Evolutionary conservation across 2,329 filamentous ascomycete genomes (phyloP).

Genomic region (Claviceps sp.): DNA sequence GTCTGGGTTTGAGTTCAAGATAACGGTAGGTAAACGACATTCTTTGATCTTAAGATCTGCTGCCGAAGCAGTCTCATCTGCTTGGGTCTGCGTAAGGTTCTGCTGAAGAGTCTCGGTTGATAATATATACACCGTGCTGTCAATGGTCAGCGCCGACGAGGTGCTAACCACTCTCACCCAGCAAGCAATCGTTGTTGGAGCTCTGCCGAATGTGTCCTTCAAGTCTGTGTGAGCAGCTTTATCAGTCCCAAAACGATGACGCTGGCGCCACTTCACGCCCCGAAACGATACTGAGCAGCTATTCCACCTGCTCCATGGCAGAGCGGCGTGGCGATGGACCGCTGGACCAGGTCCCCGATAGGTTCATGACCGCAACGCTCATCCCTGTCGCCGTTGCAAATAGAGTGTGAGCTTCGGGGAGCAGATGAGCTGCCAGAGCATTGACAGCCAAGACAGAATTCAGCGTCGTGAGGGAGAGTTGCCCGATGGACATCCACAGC

Average conservation of each 20-base stretch:
- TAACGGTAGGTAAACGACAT: too few relatives aligned
- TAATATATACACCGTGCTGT: too few relatives aligned
- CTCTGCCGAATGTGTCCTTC: too few relatives aligned
- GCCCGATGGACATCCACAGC: constrained; percentile 57
- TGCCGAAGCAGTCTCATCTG: too few relatives aligned
- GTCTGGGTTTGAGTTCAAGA: too few relatives aligned
- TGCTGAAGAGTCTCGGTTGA: too few relatives aligned
- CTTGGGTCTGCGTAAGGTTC: too few relatives aligned
- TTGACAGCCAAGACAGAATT: constrained; percentile 87
- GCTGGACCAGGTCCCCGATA: constrained; percentile 79
- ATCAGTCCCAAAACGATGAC: constrained; percentile 64
- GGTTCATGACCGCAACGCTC: constrained; percentile 74
- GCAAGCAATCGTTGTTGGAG: too few relatives aligned
- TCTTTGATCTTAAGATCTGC: too few relatives aligned
- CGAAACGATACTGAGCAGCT: constrained; percentile 83
- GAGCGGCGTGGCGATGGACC: constrained; percentile 60
- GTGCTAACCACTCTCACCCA: too few relatives aligned
- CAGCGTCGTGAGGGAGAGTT: constrained; percentile 80
- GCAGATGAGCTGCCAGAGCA: constrained; percentile 62
- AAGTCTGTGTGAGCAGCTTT: constrained; percentile 49
- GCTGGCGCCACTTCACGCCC: constrained; percentile 74
- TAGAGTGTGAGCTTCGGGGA: constrained; percentile 54
- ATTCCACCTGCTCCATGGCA: constrained; percentile 89
- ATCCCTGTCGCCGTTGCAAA: constrained; percentile 65
- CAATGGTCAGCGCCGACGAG: too few relatives aligned